phyloP scores from a whole-genome alignment of 768 basidiomycete species.

The Phaeotremella fagi region DNA sequence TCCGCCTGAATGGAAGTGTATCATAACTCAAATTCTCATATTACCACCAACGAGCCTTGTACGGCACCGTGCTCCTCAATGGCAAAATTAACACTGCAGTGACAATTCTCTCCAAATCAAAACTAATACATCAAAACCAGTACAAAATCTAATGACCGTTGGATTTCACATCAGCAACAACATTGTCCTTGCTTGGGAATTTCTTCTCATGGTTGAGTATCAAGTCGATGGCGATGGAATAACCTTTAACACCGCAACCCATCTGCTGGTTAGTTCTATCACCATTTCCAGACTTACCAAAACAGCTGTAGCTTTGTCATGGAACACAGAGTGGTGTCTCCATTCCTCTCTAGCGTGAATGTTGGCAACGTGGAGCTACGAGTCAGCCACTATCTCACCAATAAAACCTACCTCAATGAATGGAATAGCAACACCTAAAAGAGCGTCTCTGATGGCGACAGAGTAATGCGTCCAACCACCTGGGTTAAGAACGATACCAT shows the following conservation, averaged over 20 bases:
- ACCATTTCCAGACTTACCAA: slow-evolving; percentile 10
- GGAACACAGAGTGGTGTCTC: slow-evolving; percentile 32
- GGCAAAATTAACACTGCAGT: too few species aligned
- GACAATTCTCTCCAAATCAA: too few species aligned
- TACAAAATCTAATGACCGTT: neutral
- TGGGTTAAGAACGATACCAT: slow-evolving; percentile 36
- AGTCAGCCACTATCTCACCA: neutral
- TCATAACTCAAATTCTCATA: too few species aligned
- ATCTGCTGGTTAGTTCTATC: slow-evolving; percentile 3
- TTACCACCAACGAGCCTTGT: too few species aligned
- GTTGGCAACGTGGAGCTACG: slow-evolving; percentile 29
- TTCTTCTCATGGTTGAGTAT: slow-evolving; percentile 18
- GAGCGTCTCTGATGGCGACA: slow-evolving; percentile 32
- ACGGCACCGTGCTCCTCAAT: too few species aligned
- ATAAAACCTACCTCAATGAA: slow-evolving; percentile 28
- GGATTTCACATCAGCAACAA: neutral
- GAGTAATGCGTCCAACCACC: slow-evolving; percentile 37
- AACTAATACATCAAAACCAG: too few species aligned
- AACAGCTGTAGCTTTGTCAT: slow-evolving; percentile 31
- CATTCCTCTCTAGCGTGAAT: slow-evolving; percentile 33
- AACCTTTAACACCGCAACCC: slow-evolving; percentile 20
- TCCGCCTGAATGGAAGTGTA: too few species aligned
- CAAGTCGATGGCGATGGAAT: slow-evolving; percentile 19
- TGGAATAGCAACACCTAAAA: slow-evolving; percentile 25
- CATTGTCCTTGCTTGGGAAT: slow-evolving; percentile 9